These are phyloP conservation scores for Thalia dealbata DNA, from an alignment of 176 grass and related monocot genomes.

Conservation along the genomic window DNA sequence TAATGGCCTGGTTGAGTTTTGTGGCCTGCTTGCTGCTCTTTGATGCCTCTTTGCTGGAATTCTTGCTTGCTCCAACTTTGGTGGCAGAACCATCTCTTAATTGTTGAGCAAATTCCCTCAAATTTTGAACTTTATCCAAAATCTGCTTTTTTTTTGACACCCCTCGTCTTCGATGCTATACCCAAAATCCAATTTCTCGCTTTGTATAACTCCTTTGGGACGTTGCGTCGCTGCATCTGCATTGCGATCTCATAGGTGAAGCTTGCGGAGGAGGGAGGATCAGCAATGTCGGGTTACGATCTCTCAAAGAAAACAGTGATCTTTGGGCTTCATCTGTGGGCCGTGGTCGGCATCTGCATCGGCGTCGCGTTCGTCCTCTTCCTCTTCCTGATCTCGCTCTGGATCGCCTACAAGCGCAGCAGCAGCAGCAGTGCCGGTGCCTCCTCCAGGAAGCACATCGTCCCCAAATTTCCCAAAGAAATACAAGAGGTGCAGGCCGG, in stretches of 20 bases:
- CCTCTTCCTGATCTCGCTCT: conserved; percentile 13
- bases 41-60: neutral
- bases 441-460: neutral
- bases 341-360: conserved; percentile 10
- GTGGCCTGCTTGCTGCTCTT: neutral
- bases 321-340: conserved; percentile 10
- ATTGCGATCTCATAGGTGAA: neutral
- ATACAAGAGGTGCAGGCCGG: neutral
- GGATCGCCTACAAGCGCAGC: conserved; percentile 15
- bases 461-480: neutral
- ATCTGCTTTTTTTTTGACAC: neutral
- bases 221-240: neutral
- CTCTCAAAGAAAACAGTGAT: conserved; percentile 14
- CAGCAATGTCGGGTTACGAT: conserved; percentile 3
- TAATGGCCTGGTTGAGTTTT: neutral
- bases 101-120: neutral
- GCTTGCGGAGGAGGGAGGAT: neutral
- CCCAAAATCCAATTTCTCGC: neutral
- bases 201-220: neutral
- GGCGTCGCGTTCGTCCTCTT: conserved; percentile 10
- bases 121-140: neutral
- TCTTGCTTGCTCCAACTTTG: neutral
- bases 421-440: neutral
- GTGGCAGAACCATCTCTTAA: neutral
- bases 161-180: neutral